These are phyloP conservation scores for Phlebopus sp. DNA, from an alignment of 1,284 basidiomycete genomes.

Conservation along the genomic window DNA sequence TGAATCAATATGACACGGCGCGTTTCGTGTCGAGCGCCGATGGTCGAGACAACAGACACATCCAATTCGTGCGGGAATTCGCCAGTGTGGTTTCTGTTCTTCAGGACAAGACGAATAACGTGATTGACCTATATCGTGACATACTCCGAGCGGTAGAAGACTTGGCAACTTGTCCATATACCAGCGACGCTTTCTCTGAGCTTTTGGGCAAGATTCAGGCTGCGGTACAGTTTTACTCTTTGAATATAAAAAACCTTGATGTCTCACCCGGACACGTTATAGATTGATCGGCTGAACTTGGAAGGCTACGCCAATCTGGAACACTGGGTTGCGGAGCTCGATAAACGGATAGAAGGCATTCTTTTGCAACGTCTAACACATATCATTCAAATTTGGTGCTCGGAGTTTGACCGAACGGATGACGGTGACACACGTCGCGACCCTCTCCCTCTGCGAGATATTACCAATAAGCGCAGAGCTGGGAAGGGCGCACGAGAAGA, in stretches of 20 bases:
- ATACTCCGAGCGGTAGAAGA: conserved; percentile 85
- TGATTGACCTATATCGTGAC: conserved; percentile 90
- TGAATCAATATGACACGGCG: conserved; percentile 85
- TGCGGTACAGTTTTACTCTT: conserved; percentile 51
- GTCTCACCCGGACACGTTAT: conserved; percentile 2
- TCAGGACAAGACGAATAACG: conserved; percentile 93
- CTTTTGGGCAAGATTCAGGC: conserved; percentile 83
- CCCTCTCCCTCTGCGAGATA: conserved; percentile 47
- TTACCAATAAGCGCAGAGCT: conserved; percentile 57
- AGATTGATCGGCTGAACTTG: conserved; percentile 93
- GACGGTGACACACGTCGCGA: conserved; percentile 62
- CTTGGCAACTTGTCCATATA: conserved; percentile 84
- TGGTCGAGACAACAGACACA: conserved; percentile 83
- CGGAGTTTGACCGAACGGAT: conserved; percentile 75
- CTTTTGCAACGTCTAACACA: conserved; percentile 76
- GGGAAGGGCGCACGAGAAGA: conserved; percentile 73
- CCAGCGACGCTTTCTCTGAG: conserved; percentile 75
- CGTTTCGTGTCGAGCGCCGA: conserved; percentile 71
- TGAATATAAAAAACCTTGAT: background rate
- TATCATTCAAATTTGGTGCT: conserved; percentile 86
- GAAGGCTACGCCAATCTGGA: conserved; percentile 99
- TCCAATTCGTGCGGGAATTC: conserved; percentile 93
- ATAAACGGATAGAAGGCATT: conserved; percentile 82
- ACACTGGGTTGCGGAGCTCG: conserved; percentile 89
- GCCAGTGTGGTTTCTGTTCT: conserved; percentile 88